phyloP scores from a whole-genome alignment of 1,284 basidiomycete species.

The Polyporus tsugae region DNA sequence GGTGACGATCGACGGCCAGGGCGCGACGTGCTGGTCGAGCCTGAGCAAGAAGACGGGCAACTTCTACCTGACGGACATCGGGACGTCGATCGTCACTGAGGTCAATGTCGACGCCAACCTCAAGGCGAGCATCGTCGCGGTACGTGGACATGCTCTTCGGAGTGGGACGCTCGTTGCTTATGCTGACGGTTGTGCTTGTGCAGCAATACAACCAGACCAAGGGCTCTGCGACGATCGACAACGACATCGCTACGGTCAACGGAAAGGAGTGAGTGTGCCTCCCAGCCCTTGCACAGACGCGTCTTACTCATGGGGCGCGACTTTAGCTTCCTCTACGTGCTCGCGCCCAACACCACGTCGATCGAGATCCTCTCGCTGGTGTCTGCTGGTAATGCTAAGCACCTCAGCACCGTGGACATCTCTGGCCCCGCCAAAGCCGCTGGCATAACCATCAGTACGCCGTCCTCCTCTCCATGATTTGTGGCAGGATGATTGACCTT shows the following conservation, averaged over 20 bases:
- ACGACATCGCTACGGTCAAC: slow-evolving; percentile 51
- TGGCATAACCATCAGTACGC: slow-evolving; percentile 49
- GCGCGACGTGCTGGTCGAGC: slow-evolving; percentile 57
- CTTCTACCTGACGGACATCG: slow-evolving; percentile 58
- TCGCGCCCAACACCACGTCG: slow-evolving; percentile 48
- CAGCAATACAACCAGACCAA: slow-evolving; percentile 54
- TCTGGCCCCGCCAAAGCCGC: slow-evolving; percentile 46
- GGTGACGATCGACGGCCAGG: slow-evolving; percentile 52
- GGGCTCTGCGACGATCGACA: slow-evolving; percentile 54
- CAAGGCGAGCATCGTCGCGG: slow-evolving; percentile 53
- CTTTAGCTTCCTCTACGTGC: slow-evolving; percentile 52
- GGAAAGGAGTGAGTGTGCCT: slow-evolving; percentile 52
- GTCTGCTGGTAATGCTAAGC: slow-evolving; percentile 49
- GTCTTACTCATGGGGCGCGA: neutral
- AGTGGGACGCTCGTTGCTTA: neutral
- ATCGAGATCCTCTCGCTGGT: slow-evolving; percentile 53
- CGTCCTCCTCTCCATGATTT: neutral
- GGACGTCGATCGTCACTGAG: slow-evolving; percentile 54
- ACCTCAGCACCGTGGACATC: slow-evolving; percentile 52
- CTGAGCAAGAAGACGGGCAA: slow-evolving; percentile 56
- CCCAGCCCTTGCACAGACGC: neutral
- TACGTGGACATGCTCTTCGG: slow-evolving; percentile 20
- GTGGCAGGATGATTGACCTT: neutral
- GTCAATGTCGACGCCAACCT: slow-evolving; percentile 55
- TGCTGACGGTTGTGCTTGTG: neutral